phyloP scores from a whole-genome alignment of 805 yeast genomes.

The Candida insectalens region DNA sequence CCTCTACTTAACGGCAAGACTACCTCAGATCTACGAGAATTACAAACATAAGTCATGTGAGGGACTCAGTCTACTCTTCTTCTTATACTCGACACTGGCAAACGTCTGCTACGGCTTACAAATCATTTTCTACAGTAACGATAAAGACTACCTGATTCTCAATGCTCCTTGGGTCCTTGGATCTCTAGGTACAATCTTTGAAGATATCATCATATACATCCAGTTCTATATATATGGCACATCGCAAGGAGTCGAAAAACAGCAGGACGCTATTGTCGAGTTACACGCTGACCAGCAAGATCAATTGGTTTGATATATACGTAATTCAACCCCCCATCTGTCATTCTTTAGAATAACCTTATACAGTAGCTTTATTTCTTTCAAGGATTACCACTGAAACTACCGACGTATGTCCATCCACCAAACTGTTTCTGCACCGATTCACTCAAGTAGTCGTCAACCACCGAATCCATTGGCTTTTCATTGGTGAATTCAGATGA shows the following conservation, averaged over 20 bases:
- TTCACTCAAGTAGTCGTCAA: conserved; percentile 83
- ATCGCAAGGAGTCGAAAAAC: not conserved
- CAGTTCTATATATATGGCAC: conserved; percentile 56
- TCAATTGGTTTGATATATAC: too few species aligned
- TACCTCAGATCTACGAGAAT: conserved; percentile 82
- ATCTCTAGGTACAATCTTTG: conserved; percentile 65
- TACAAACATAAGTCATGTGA: conserved; percentile 66
- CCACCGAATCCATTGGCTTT: conserved; percentile 90
- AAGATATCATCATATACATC: conserved; percentile 54
- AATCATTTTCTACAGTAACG: conserved; percentile 56
- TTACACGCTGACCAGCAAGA: not conserved
- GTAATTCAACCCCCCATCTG: too few species aligned
- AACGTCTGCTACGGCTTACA: conserved; percentile 70
- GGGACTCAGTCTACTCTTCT: conserved; percentile 79
- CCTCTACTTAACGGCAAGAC: conserved; percentile 60
- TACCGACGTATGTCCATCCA: conserved; percentile 94
- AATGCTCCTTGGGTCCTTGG: conserved; percentile 75
- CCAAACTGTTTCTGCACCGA: conserved; percentile 97
- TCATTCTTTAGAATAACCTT: too few species aligned
- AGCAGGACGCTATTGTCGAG: not conserved
- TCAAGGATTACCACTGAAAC: conserved; percentile 12
- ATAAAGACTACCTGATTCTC: conserved; percentile 45
- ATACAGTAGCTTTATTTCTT: not conserved
- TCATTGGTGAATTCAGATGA: conserved; percentile 89
- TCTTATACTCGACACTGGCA: conserved; percentile 65